Evolutionary conservation across 2,329 filamentous ascomycete species (phyloP).

Genomic region (Ophiostoma piceae): DNA sequence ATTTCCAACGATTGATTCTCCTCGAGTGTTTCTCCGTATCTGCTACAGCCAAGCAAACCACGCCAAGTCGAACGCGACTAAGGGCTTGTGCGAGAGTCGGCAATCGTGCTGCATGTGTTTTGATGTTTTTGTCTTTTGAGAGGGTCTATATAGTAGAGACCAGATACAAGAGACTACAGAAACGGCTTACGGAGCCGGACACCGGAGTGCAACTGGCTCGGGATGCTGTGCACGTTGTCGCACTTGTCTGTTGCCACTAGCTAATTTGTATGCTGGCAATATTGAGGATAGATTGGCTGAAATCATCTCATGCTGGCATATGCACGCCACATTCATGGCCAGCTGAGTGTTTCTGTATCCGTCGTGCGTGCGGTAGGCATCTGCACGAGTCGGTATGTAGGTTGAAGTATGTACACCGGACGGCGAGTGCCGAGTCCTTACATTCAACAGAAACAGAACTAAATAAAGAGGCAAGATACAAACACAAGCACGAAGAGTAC

Average conservation of each 20-base stretch:
- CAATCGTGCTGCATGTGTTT: neutral
- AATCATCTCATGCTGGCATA: neutral
- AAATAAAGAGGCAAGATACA: neutral
- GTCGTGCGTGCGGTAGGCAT: neutral
- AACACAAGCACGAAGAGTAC: neutral
- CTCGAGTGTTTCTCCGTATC: slow-evolving; percentile 10
- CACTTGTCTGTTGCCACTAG: neutral
- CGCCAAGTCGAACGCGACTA: slow-evolving; percentile 14
- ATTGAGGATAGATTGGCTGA: neutral
- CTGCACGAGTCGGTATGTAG: slow-evolving; percentile 9
- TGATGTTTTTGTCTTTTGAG: neutral
- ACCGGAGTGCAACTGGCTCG: neutral
- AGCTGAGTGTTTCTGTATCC: neutral
- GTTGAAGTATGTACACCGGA: neutral
- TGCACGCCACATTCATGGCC: neutral
- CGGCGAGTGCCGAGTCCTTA: slow-evolving; percentile 4
- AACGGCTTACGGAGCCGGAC: slow-evolving; percentile 1
- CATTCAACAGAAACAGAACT: neutral
- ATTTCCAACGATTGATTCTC: slow-evolving; percentile 4
- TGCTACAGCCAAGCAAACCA: slow-evolving; percentile 3
- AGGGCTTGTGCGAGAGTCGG: slow-evolving; percentile 10
- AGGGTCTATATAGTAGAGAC: neutral
- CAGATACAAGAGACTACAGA: neutral
- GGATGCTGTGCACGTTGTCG: neutral
- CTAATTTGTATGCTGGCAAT: neutral